These are phyloP conservation scores for Penicillium polonicum DNA, from an alignment of 2,329 filamentous ascomycete species.

Conservation along the genomic window DNA sequence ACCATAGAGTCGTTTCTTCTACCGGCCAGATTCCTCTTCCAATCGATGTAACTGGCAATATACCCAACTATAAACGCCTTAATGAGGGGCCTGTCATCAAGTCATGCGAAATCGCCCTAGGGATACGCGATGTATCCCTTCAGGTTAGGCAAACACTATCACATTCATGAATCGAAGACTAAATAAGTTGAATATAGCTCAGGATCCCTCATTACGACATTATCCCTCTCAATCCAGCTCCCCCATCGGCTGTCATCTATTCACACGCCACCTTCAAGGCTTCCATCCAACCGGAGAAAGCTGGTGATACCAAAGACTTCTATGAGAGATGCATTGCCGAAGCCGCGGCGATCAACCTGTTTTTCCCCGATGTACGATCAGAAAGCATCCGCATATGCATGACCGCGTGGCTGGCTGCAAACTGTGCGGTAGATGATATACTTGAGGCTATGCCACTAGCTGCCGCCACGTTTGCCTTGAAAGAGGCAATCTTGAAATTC, in stretches of 20 bases:
- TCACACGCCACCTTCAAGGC: slow-evolving; percentile 2
- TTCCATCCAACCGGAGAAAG: background rate
- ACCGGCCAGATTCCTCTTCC: background rate
- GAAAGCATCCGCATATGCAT: slow-evolving; percentile 1
- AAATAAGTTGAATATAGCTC: background rate
- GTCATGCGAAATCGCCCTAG: background rate
- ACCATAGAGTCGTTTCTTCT: no score
- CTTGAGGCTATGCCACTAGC: background rate
- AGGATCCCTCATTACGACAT: slow-evolving; percentile 3
- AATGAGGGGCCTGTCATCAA: background rate
- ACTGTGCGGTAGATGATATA: slow-evolving; percentile 1
- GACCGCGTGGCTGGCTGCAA: slow-evolving; percentile 5
- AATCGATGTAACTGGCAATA: background rate
- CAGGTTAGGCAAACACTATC: background rate
- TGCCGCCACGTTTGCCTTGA: background rate
- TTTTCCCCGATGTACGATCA: slow-evolving; percentile 2
- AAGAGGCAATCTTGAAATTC: background rate
- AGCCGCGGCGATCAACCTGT: background rate
- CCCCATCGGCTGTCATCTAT: background rate
- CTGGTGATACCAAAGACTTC: background rate
- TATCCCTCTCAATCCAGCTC: background rate
- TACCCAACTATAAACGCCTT: background rate
- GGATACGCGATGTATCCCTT: background rate
- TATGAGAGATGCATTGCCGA: slow-evolving; percentile 4
- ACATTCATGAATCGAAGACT: background rate